Evolutionary conservation across 495 filamentous ascomycete species (phyloP), one percentile per base, ranked within the genome.

Genomic region (Alectoria sarmentosa): DNA sequence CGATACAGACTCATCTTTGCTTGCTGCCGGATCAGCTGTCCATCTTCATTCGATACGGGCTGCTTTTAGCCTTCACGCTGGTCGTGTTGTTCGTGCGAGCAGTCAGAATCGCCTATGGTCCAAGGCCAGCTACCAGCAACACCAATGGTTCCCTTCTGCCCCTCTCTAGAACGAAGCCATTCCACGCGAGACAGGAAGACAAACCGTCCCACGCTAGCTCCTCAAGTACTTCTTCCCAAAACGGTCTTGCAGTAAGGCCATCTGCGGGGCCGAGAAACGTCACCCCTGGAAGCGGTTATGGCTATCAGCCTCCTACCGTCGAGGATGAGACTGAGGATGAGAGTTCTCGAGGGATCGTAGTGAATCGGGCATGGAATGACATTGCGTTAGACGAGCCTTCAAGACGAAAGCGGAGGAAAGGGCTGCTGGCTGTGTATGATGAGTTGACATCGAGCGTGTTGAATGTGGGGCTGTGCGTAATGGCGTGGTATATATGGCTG

Each of bases 1-100:
- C 91, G 4, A 71, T 96, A 4, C 90, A 98, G 73, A 91, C 86
- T 4, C 90, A 95, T 69, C 86, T 98, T 15, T 99, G 94, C 71
- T 80, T 98, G 4, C 83, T 99, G 9, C 95, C 95, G 2, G 89
- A 91, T 72, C 92, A 97, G 69, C 79, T 96, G 4, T 78, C 79
- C 13, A 91, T 92, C 55, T 95, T 92, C 76, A 83, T 92, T 52
- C 81, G 82, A 64, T 99, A 99, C 72, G 82, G 75, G 58, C 73
- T 77, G 14, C 75, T 92, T 32, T 76, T 88, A 1, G 76, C 78
- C 10, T 21, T 90, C 14, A 90, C 83, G 11, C 58, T 94, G 6
- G 58, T 79, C 36, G 34, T 84, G 14, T 82, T 96, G 28, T 69
- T 84, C 48, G 69, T 84, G 30, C 81, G 87, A 57, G 84, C 91